These are phyloP conservation scores for Russula ochroleuca DNA, from an alignment of 768 basidiomycete species.

Conservation along the genomic window DNA sequence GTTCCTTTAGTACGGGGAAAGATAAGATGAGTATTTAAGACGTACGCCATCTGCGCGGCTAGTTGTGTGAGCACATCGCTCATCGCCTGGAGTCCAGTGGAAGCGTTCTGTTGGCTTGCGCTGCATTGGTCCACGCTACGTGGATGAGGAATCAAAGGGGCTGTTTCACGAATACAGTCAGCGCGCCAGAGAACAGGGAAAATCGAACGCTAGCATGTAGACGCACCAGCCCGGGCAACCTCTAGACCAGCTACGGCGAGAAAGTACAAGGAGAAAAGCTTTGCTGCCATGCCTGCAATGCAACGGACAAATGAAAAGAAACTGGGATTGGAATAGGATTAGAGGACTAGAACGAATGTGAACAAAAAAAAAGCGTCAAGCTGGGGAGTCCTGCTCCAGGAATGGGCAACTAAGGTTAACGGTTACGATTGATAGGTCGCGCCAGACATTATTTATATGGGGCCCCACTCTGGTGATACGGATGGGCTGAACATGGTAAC, in stretches of 20 bases:
- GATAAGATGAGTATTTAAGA: not conserved
- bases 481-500: not conserved
- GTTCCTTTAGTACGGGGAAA: not conserved
- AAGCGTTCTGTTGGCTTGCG: not conserved
- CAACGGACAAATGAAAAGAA: conserved; percentile 3
- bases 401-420: not conserved
- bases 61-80: not conserved
- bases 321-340: not conserved
- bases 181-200: not conserved
- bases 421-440: not conserved
- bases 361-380: conserved; percentile 13
- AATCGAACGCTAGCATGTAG: not conserved
- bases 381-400: conserved; percentile 18
- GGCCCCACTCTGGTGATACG: not conserved
- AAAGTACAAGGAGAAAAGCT: conserved; percentile 17
- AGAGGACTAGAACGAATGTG: not conserved
- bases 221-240: conserved; percentile 11
- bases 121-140: not conserved
- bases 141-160: not conserved
- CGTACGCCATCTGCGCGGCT: conserved; percentile 7
- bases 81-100: conserved; percentile 6
- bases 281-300: conserved; percentile 19
- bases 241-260: conserved; percentile 12
- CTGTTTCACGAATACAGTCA: conserved; percentile 2
- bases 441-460: not conserved